Evolutionary conservation across 164 flowering plant species (phyloP), one percentile per base, ranked within the genome.

Genomic region (Vitis riparia): DNA sequence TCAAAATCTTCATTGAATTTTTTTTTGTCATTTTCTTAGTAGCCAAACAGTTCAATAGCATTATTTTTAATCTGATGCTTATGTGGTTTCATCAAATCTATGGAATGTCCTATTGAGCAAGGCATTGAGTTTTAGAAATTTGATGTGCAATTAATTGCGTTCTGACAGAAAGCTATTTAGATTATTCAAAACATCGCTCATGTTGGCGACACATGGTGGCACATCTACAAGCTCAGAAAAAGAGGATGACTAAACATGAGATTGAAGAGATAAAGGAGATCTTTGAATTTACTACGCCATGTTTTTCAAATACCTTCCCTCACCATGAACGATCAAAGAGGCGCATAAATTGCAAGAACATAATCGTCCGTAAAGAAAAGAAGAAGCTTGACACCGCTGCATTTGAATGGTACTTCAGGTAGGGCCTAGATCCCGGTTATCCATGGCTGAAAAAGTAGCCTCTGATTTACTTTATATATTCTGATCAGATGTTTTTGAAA

Each of bases 371-470:
- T 51, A 63, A 55, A 23, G 69, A 51, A 70, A 64, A 70, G 58
- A 62, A 66, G 55, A 75, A 50, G 79, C 79, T 85, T 53, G 75
- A 81, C 52, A 72, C 80, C 16, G 62, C 51, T 30, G 61, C 27
- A 32, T 84, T 86, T 73, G 73, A 77, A 7, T 8, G 23, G 55
- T 75, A 75, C 71, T 61, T 86, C 49, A 71, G 55, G 89, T 86
- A 70, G 73, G 89, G 44, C 0, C 17, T 57, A 27, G 11, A 37
- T 37, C 58, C 13, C 32, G 2, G 27, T 11, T 11, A 55, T 16
- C 12, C 51, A 27, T 68, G 15, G 14, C 12, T 62, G 55, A 57
- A 63, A 15, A 55, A 15, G 16, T 67, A 9, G n/a, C 30, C 50
- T 63, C 50, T 49, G 7, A 50, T 11, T 59, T 44, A 4, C 68